Evolutionary conservation across 2,329 filamentous ascomycete genomes (phyloP), one percentile per base, ranked within the genome.

Genomic region (Cercospora sp.): DNA sequence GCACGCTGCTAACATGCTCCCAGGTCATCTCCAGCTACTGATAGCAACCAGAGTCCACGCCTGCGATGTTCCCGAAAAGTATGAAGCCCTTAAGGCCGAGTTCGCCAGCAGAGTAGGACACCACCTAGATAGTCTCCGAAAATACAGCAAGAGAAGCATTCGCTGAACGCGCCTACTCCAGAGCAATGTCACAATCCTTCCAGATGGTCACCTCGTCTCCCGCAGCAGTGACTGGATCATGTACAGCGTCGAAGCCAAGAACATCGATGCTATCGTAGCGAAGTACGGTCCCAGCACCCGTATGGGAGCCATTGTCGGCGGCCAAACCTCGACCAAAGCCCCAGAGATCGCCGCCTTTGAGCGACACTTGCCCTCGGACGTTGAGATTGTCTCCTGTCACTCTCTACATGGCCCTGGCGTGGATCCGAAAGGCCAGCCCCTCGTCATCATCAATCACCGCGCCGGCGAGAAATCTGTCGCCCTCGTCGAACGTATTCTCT

Each of bases 161-260:
- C 73, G 77, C 81, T 83, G 81, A 84, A 81, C 55, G 55, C 55
- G 55, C 12, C 75, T 78, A 74, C 78, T 83, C 83, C 89, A 94
- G 94, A 90, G 87, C 69, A 85, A 82, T 75, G 84, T 99, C 84
- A 89, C 91, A 81, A 95, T 99, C 76, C 89, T 94, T 79, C 90
- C 88, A 80, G 97, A 97, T 87, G 96, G 96, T 75, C 94, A 98
- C 83, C 87, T 94, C 80, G 95, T 99, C 75, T 97, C 95, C 75
- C 90, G 95, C 82, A 89, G 90, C 81, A 97, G 94, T 89, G 94
- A 98, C 86, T 98, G 94, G 81, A 97, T 97, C 82, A 93, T 99
- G 79, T 99, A 99, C 86, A 97, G 91, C 81, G 95, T 99, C 80
- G 94, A 98, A 82, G 95, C 95, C 70, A 93, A 93, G 75, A 88